phyloP scores from a whole-genome alignment of 495 filamentous ascomycete genomes.

The Penicillium macrosclerotiorum region DNA sequence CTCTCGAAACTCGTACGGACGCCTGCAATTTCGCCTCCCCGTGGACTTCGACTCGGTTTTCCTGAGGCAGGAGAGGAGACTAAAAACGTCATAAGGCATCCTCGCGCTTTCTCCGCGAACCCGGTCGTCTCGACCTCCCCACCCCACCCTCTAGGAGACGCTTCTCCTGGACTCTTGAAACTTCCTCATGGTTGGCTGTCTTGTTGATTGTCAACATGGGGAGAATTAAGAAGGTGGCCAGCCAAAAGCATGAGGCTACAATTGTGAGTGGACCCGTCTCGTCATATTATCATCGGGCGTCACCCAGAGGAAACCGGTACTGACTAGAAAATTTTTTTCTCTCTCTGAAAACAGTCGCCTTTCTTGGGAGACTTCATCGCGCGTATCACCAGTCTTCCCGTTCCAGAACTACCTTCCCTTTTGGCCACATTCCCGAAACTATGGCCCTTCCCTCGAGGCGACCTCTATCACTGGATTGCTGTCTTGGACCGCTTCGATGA shows the following conservation, averaged over 20 bases:
- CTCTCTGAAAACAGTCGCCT: constrained; percentile 68
- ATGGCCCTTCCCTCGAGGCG: constrained; percentile 97
- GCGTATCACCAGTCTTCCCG: constrained; percentile 61
- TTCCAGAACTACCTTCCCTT: constrained; percentile 72
- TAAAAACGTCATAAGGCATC: constrained; percentile 48
- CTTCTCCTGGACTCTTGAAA: constrained; percentile 26
- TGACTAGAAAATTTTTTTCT: constrained; percentile 30
- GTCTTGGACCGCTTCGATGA: constrained; percentile 92
- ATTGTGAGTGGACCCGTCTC: constrained; percentile 62
- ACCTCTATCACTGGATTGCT: constrained; percentile 97
- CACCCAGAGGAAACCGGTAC: too few species aligned
- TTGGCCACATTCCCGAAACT: constrained; percentile 76
- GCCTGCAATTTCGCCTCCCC: constrained; percentile 5
- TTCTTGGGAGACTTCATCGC: constrained; percentile 77
- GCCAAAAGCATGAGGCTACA: constrained; percentile 89
- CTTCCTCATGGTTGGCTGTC: constrained; percentile 50
- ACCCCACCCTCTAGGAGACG: constrained; percentile 32
- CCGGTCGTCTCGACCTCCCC: constrained; percentile 31
- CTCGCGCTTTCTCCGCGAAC: constrained; percentile 37
- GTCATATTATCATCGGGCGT: too few species aligned
- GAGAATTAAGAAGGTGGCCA: constrained; percentile 95
- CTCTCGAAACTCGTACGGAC: background rate
- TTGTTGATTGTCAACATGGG: constrained; percentile 62
- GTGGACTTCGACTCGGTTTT: constrained; percentile 24
- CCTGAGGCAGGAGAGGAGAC: constrained; percentile 29